Base-by-base conservation (phyloP, 2,329 filamentous ascomycete species). In the Fusarium siculi region DNA sequence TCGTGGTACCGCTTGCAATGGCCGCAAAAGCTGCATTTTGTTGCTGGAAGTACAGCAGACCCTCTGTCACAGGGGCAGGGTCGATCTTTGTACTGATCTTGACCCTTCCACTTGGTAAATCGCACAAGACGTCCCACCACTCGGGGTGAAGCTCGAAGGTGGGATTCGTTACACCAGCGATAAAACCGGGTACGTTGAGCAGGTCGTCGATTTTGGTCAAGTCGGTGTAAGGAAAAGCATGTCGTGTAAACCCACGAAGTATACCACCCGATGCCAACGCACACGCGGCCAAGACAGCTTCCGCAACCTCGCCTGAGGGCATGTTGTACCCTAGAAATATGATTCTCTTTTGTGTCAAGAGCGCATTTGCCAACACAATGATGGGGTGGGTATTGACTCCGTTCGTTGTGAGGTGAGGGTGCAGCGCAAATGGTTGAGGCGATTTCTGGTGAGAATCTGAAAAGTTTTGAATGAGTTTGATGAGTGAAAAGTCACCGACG, bases 71-170 rank as follows among this genome's bases (percentile, higher is more conserved):
- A 3, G 92, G 90, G 1, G 95, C 93, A 28, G 89, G 83, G 71
- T 98, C 96, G 73, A 98, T 95, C 76, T 91, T 92, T 80, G 89
- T 94, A 78, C 94, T 97, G 78, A 99, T 98, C 83, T 96, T 97
- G 86, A 99, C 95, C 47, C 95, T 91, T 15, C 96, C 96, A 4
- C 92, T 96, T 0, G 95, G 93, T 46, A 99, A 86, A 81, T 99
- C 96, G 81, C 96, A 99, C 18, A 99, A 87, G 15, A 99, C 84
- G 82, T 99, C 96, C 96, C 96, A 99, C 96, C 96, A 99, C 80
- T 98, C 95, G 0, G 93, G 93, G 78, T 98, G 96, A 78, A 95
- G 91, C 70, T 96, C 95, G 80, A 99, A 99, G 0, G 95, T 96
- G 10, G 96, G 96, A 79, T 99, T 99, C 3, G 96, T 99, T 44